These are phyloP conservation scores for Petunia axillaris DNA, from an alignment of 257 asterid species.

Conservation along the genomic window DNA sequence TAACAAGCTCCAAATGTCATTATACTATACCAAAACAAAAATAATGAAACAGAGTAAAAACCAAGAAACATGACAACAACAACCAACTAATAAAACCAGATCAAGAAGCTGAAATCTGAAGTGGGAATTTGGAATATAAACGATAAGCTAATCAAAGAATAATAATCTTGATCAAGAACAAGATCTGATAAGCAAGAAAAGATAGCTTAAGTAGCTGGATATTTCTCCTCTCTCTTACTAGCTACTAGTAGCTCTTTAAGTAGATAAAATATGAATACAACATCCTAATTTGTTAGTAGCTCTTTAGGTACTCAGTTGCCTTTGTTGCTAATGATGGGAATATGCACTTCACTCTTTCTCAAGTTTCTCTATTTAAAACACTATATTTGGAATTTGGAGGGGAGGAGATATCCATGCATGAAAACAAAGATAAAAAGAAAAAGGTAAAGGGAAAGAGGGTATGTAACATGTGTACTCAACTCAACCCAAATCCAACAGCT, in stretches of 20 bases:
- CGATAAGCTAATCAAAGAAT: conserved; percentile 19
- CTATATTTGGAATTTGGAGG: conserved; percentile 33
- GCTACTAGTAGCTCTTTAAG: conserved; percentile 26
- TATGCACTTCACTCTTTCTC: conserved; percentile 28
- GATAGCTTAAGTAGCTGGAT: not conserved
- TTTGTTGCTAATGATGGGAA: conserved; percentile 27
- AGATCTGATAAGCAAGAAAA: conserved; percentile 28
- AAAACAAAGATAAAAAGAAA: conserved; percentile 51
- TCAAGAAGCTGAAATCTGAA: conserved; percentile 30
- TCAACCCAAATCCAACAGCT: conserved; percentile 33
- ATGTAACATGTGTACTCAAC: conserved; percentile 49
- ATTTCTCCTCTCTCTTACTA: conserved; percentile 19
- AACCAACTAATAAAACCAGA: conserved; percentile 28
- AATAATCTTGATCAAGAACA: conserved; percentile 32
- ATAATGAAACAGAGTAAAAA: conserved; percentile 21
- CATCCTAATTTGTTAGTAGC: not conserved
- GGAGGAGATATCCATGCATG: conserved; percentile 64
- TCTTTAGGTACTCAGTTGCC: not conserved
- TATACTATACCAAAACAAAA: not conserved
- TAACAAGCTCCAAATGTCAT: conserved; percentile 18
- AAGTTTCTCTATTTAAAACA: conserved; percentile 3
- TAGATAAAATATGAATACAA: conserved; percentile 33
- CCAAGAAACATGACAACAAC: not conserved
- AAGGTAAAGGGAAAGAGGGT: conserved; percentile 7
- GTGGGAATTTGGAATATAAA: conserved; percentile 3